A percentile compares a stretch with the other conserved stretches of the same genome.
Conservation (phyloP, 805 yeast species). For the Cyberlindnera mrakii region DNA sequence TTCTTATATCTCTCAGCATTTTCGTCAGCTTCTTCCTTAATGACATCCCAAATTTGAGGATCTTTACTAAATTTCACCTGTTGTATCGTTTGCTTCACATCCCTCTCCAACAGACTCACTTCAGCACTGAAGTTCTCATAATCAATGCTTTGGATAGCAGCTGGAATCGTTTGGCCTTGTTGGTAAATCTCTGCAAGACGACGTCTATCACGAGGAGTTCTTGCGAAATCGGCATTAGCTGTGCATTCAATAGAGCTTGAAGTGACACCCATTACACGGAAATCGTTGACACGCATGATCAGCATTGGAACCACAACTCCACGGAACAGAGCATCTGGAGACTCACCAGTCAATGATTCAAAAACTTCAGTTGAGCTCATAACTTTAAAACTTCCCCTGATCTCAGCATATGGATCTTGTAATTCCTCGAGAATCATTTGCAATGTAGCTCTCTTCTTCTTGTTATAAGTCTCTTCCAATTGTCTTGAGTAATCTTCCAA, state of each 20-base stretch:
- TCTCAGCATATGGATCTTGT: constrained; percentile 81
- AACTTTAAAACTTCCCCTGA: constrained; percentile 64
- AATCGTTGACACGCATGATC: constrained; percentile 52
- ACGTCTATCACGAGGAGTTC: constrained; percentile 29
- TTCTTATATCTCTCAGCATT: constrained; percentile 53
- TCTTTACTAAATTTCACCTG: constrained; percentile 36
- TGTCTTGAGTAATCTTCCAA: constrained; percentile 91
- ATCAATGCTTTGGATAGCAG: constrained; percentile 64
- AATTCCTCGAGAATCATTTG: constrained; percentile 84
- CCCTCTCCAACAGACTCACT: constrained; percentile 63
- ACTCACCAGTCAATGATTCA: constrained; percentile 86
- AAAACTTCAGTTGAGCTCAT: constrained; percentile 70
- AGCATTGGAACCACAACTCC: constrained; percentile 75
- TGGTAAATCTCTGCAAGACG: constrained; percentile 39
- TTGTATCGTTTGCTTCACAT: constrained; percentile 45
- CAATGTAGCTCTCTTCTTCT: constrained; percentile 70
- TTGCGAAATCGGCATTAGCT: constrained; percentile 39
- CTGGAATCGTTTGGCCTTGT: constrained; percentile 81
- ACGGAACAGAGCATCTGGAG: constrained; percentile 55
- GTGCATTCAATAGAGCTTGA: constrained; percentile 58
- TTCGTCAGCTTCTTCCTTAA: constrained; percentile 62
- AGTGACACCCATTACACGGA: constrained; percentile 37
- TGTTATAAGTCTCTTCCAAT: constrained; percentile 65
- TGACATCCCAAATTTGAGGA: constrained; percentile 72
- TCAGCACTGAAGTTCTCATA: constrained; percentile 71